phyloP scores from a whole-genome alignment of 2,329 filamentous ascomycete species.

The Lachnellula occidentalis region DNA sequence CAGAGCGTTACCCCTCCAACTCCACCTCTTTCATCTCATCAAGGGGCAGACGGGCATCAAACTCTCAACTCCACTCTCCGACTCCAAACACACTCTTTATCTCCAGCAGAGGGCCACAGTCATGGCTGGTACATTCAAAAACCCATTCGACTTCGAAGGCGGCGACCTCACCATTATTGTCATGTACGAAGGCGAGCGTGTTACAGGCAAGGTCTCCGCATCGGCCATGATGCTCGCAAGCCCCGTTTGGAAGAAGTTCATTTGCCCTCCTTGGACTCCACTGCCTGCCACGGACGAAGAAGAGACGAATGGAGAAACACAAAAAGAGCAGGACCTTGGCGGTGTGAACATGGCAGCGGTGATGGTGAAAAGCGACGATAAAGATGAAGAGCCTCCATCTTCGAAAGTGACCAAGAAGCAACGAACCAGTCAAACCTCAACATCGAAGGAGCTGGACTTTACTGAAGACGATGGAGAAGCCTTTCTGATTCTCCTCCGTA shows the following conservation, averaged over 20 bases:
- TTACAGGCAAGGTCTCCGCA: conserved; percentile 6
- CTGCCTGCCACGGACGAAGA: background rate
- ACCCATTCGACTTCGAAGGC: background rate
- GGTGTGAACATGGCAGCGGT: too few relatives aligned
- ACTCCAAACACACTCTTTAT: background rate
- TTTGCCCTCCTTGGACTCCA: conserved; percentile 4
- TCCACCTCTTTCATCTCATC: too few relatives aligned
- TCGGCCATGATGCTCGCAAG: conserved; percentile 8
- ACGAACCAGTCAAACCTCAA: background rate
- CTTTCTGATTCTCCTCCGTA: conserved; percentile 7
- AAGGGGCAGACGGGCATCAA: too few relatives aligned
- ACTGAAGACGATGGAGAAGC: conserved; percentile 8
- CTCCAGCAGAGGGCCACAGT: background rate
- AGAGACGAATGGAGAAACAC: background rate
- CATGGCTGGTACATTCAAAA: background rate
- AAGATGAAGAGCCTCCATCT: too few relatives aligned
- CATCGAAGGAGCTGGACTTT: conserved; percentile 1
- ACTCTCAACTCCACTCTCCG: too few relatives aligned
- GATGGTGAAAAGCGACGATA: too few relatives aligned
- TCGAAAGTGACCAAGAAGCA: background rate
- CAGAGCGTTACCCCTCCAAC: too few relatives aligned
- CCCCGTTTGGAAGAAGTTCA: conserved; percentile 13
- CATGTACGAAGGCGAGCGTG: background rate
- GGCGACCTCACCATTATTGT: conserved; percentile 4
- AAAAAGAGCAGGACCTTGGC: background rate